Evolutionary conservation across 495 filamentous ascomycete genomes (phyloP), one percentile per base, ranked within the genome.

Genomic region (Penicillium arizonense): DNA sequence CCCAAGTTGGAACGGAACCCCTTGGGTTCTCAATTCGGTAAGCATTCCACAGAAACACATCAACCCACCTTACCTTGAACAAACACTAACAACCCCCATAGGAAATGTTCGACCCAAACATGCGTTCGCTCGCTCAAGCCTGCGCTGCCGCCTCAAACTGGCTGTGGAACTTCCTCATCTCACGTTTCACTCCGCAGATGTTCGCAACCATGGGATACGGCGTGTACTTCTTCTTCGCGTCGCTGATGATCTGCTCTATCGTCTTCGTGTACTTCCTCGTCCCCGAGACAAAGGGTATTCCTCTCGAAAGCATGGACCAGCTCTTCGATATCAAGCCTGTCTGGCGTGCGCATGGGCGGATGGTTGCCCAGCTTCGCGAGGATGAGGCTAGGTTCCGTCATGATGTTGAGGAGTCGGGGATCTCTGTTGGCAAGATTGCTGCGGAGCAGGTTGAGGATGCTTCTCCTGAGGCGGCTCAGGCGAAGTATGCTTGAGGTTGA

Each of bases 211-310:
- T 89, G 79, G 76, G 75, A 28, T 87, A 87, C 58, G 87, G 85
- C 18, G 87, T 89, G 3, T 91, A 88, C 71, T 88, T 89, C 68
- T 89, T 90, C 76, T 91, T 91, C 57, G 86, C 86, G 2, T 79
- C 79, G 3, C 70, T 89, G 56, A 88, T 89, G 84, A 73, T 87
- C 11, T 57, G 81, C 11, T 85, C 83, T 21, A 79, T 87, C 40
- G 47, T 83, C 56, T 91, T 88, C 59, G 81, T 87, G 30, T 86
- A 75, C 73, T 82, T 87, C 64, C 77, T 78, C 32, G 74, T 89
- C 2, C 86, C 85, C 2, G 87, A 89, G 72, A 90, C 85, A 4
- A 83, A 79, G 13, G 82, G 83, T 32, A 59, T 80, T 30, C 73
- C 76, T 43, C 60, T 81, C 16, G 78, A 81, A 65, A 75, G 69